Base-by-base conservation (phyloP, 441 rosid species). In the Populus hybrid region DNA sequence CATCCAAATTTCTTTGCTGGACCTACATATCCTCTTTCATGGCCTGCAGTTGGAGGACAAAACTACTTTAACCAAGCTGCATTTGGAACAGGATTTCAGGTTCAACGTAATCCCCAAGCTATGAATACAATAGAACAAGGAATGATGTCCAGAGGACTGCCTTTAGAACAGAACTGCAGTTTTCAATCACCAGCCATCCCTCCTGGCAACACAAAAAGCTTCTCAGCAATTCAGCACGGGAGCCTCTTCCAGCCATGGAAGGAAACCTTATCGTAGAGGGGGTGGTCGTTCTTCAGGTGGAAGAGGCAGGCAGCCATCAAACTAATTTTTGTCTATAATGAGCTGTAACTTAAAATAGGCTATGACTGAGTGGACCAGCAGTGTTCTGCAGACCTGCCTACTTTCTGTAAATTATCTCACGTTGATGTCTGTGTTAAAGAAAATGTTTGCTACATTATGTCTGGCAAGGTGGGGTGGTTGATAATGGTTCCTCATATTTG, bases 11-110 rank as follows among this genome's bases (percentile, higher is more conserved):
- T 84, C 18, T 80, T 81, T 40, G 82, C 82, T 50, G 87, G 90
- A 28, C 85, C 89, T 24, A 66, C 81, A 20, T 36, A 76, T 68
- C 79, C 32, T 34, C 36, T 79, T 21, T 82, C 91, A 28, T 89
- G 95, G 93, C 74, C 81, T 59, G 88, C 90, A 36, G 79, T 82
- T 72, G 57, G 75, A 66, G 89, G 86, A 84, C 95, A 30, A 30
- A 30, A 86, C 85, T 78, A 72, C 72, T 78, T 85, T 77, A 93
- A 85, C 86, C 94, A 79, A 74, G 74, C 74, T 16, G 35, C 76
- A 6, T 85, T 84, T 40, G 97, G 89, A 81, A 78, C 82, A 82
- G 86, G 85, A 50, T 69, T 85, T 40, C 84, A 81, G 38, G 81
- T 72, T 78, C 95, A 84, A 76, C 84, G 87, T 42, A 61, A 70